Conservation (phyloP, 768 basidiomycete species). For the Mycena maculata region DNA sequence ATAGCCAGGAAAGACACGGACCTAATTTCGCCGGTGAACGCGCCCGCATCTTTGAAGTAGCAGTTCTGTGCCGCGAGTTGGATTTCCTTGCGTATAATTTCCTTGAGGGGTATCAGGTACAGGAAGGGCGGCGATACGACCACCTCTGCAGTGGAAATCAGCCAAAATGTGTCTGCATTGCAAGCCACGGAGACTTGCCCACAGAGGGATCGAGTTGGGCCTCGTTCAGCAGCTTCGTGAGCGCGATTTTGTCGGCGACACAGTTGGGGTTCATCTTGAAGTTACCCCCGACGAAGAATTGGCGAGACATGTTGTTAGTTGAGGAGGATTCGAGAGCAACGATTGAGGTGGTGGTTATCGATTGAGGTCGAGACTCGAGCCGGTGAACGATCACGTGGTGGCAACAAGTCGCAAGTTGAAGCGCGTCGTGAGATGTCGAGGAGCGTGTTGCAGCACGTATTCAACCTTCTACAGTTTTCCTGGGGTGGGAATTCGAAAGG, state of each 20-base stretch:
- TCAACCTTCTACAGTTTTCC: too few species aligned
- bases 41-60: slow-evolving; percentile 85
- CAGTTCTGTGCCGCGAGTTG: slow-evolving; percentile 93
- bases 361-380: not conserved
- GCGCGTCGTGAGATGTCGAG: too few species aligned
- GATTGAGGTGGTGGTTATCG: not conserved
- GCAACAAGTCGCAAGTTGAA: too few species aligned
- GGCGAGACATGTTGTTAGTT: slow-evolving; percentile 68
- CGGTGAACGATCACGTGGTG: too few species aligned
- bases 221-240: slow-evolving; percentile 80
- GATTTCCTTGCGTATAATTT: slow-evolving; percentile 71
- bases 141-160: slow-evolving; percentile 70
- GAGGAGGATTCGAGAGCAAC: too few species aligned
- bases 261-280: slow-evolving; percentile 96
- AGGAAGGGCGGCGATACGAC: slow-evolving; percentile 92
- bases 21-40: slow-evolving; percentile 98
- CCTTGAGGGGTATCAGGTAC: slow-evolving; percentile 83
- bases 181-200: slow-evolving; percentile 60
- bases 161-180: slow-evolving; percentile 16
- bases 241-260: slow-evolving; percentile 67
- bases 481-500: too few species aligned
- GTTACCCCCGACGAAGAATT: slow-evolving; percentile 97
- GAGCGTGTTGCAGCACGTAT: too few species aligned
- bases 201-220: slow-evolving; percentile 81
- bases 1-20: slow-evolving; percentile 42